A percentile compares a stretch with the other conserved stretches of the same genome.
Conservation (phyloP, 23 red algal species). For the Gracilaria gracilis region DNA sequence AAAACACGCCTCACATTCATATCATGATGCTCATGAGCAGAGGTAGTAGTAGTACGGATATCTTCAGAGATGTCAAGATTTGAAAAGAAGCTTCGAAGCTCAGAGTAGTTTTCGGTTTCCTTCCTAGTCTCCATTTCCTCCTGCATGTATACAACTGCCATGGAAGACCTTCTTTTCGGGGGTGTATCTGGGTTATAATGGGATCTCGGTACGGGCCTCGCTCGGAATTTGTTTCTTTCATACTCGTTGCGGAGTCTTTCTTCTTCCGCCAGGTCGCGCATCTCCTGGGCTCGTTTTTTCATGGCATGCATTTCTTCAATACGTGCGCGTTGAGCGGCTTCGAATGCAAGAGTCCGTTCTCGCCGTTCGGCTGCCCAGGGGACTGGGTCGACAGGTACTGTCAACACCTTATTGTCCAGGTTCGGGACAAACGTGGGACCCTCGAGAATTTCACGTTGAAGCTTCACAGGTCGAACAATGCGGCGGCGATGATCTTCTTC, state of each 20-base stretch:
- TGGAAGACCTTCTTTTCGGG: background rate
- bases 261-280: slow-evolving; percentile 20
- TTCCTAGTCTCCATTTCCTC: background rate
- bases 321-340: slow-evolving; percentile 29
- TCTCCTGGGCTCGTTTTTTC: background rate
- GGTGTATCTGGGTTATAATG: slow-evolving; percentile 31
- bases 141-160: background rate
- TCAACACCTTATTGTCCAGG: slow-evolving; percentile 15
- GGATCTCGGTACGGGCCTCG: slow-evolving; percentile 35
- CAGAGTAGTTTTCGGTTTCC: background rate
- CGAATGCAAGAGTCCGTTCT: slow-evolving; percentile 37
- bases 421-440: slow-evolving; percentile 46
- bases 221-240: slow-evolving; percentile 20
- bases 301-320: slow-evolving; percentile 14
- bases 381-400: slow-evolving; percentile 15
- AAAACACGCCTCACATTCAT: background rate
- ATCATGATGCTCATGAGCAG: background rate
- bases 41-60: background rate
- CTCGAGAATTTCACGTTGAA: slow-evolving; percentile 19
- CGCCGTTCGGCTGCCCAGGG: slow-evolving; percentile 29
- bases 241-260: slow-evolving; percentile 30
- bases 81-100: slow-evolving; percentile 15
- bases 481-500: slow-evolving; percentile 20
- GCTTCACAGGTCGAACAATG: background rate
- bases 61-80: background rate